Percentiles rank a stretch among this genome's conserved stretches.
Evolutionary conservation across 2,329 filamentous ascomycete genomes (phyloP).

Genomic region (Neonectria hederae): DNA sequence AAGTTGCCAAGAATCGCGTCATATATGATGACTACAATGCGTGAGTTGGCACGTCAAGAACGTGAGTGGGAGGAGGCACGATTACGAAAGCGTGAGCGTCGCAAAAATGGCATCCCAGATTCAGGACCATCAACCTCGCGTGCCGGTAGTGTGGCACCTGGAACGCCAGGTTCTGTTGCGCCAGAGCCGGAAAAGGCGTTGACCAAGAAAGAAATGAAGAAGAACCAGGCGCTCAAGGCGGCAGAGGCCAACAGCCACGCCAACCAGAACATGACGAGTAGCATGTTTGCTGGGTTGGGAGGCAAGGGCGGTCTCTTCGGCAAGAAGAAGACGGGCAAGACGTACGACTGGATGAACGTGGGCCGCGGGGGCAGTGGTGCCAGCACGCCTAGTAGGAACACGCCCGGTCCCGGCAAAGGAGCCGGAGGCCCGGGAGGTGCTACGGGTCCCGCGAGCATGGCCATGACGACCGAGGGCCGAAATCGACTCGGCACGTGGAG

Average conservation of each 20-base stretch:
- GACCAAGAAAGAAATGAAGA: slow-evolving; percentile 87
- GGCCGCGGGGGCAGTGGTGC: slow-evolving; percentile 61
- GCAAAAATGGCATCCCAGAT: slow-evolving; percentile 65
- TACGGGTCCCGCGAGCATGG: slow-evolving; percentile 45
- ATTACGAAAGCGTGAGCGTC: slow-evolving; percentile 72
- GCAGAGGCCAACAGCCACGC: slow-evolving; percentile 82
- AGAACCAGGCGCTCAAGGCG: slow-evolving; percentile 78
- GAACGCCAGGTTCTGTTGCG: slow-evolving; percentile 69
- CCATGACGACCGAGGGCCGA: slow-evolving; percentile 66
- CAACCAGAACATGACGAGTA: slow-evolving; percentile 84
- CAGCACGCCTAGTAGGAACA: slow-evolving; percentile 58
- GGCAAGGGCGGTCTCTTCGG: slow-evolving; percentile 65
- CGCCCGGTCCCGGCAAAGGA: slow-evolving; percentile 47
- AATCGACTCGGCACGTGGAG: slow-evolving; percentile 78
- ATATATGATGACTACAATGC: slow-evolving; percentile 63
- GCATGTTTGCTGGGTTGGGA: slow-evolving; percentile 74
- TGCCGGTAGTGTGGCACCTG: slow-evolving; percentile 65
- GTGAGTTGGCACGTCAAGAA: slow-evolving; percentile 72
- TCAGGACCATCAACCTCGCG: slow-evolving; percentile 59
- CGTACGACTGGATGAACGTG: slow-evolving; percentile 79
- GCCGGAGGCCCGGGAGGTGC: slow-evolving; percentile 44
- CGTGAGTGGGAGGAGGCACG: slow-evolving; percentile 78
- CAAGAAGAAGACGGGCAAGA: slow-evolving; percentile 71
- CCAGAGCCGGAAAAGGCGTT: slow-evolving; percentile 74
- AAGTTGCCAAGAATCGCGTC: slow-evolving; percentile 61